Conservation (phyloP, 805 yeast species). For the Blastobotrys chiropterorum region DNA sequence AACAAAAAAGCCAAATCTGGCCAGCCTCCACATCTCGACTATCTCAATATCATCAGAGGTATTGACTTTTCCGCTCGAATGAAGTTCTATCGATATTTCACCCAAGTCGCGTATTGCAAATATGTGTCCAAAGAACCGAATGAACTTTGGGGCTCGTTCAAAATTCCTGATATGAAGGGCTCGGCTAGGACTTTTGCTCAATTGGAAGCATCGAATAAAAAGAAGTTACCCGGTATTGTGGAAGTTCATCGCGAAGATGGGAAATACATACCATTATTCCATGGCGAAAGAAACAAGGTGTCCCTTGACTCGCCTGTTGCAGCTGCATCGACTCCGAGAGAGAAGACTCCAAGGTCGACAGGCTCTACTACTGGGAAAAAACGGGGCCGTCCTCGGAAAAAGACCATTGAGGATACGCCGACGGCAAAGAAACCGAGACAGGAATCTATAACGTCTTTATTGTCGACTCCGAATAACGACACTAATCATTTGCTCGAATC, state of each 20-base stretch:
- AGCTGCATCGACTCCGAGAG: slow-evolving; percentile 5
- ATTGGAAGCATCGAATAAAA: slow-evolving; percentile 6
- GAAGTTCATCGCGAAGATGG: slow-evolving; percentile 10
- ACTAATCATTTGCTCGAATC: not conserved
- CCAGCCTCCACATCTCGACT: slow-evolving; percentile 28
- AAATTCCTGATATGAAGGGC: slow-evolving; percentile 10
- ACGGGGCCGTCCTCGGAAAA: slow-evolving; percentile 4
- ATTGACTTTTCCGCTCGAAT: slow-evolving; percentile 69
- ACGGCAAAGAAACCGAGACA: not conserved
- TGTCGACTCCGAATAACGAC: not conserved
- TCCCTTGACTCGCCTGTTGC: slow-evolving; percentile 3
- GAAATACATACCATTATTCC: slow-evolving; percentile 20
- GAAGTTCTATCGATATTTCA: slow-evolving; percentile 62
- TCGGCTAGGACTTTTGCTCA: slow-evolving; percentile 2
- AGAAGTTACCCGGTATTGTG: slow-evolving; percentile 15
- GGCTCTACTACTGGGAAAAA: not conserved
- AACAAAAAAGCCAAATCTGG: slow-evolving; percentile 15
- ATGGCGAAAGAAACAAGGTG: slow-evolving; percentile 19
- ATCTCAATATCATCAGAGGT: slow-evolving; percentile 46
- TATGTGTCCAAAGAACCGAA: slow-evolving; percentile 27
- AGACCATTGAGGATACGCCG: not conserved
- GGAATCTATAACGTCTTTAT: not conserved
- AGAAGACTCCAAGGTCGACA: not conserved
- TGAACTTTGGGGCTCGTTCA: slow-evolving; percentile 27
- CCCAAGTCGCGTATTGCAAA: slow-evolving; percentile 36